Evolutionary conservation across 805 yeast genomes (phyloP).

Genomic region (Cyberlindnera mycetangii): DNA sequence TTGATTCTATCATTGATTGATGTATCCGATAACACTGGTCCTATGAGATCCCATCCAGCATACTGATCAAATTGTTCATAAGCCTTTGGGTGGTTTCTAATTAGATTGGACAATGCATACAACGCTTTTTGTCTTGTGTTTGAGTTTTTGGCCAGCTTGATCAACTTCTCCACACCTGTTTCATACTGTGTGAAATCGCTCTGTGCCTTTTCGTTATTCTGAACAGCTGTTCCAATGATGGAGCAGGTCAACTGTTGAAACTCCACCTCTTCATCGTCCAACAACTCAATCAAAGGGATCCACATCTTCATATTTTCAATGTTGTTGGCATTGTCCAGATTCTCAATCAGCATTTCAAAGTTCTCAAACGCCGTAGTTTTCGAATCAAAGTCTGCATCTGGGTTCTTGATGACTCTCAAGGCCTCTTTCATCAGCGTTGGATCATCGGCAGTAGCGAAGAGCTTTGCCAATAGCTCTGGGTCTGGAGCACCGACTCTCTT

Average conservation of each 20-base stretch:
- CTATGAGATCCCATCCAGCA: conserved; percentile 62
- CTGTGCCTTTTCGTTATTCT: conserved; percentile 81
- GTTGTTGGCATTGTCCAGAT: conserved; percentile 91
- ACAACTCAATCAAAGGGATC: conserved; percentile 60
- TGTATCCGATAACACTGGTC: conserved; percentile 27
- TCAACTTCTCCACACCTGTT: conserved; percentile 44
- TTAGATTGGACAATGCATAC: conserved; percentile 71
- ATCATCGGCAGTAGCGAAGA: conserved; percentile 81
- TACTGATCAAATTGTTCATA: conserved; percentile 50
- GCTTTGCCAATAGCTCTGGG: conserved; percentile 72
- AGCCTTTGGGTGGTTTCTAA: conserved; percentile 64
- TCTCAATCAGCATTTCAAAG: conserved; percentile 90
- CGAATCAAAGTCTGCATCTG: conserved; percentile 58
- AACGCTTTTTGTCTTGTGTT: conserved; percentile 54
- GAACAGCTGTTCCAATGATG: conserved; percentile 86
- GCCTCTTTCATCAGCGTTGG: conserved; percentile 83
- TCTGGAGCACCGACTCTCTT: conserved; percentile 68
- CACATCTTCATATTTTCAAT: conserved; percentile 81
- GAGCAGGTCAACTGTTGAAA: conserved; percentile 64
- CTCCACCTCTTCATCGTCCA: conserved; percentile 41
- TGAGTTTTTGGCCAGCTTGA: conserved; percentile 36
- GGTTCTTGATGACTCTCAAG: conserved; percentile 53
- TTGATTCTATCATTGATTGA: conserved; percentile 38
- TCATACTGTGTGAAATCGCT: conserved; percentile 54
- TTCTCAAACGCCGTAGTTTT: conserved; percentile 81